Percentiles rank a stretch among this genome's conserved stretches.
Conservation (phyloP, 2,329 filamentous ascomycete genomes). For the Aureobasidium melanogenum region DNA sequence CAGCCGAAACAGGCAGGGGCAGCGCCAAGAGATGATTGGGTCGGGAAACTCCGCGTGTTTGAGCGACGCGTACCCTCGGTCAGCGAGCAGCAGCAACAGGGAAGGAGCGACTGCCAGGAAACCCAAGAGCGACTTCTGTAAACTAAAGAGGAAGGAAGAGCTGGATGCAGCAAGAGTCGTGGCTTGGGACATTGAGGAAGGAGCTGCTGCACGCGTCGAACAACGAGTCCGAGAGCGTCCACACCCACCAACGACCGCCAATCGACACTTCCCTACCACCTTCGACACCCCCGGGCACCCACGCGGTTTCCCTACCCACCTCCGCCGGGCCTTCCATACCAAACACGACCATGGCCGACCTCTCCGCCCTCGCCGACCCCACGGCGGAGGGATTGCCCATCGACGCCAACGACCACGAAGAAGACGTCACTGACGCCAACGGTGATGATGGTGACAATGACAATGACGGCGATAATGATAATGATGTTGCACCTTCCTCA, state of each 20-base stretch:
- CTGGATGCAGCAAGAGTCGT: background rate
- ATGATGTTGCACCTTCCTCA: background rate
- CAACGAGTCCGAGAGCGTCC: background rate
- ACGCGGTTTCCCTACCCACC: background rate
- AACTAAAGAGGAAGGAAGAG: background rate
- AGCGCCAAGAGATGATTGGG: background rate
- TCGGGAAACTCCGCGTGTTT: background rate
- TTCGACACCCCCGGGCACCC: background rate
- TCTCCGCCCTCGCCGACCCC: background rate
- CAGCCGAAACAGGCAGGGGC: background rate
- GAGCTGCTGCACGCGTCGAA: constrained; percentile 1
- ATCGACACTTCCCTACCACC: background rate
- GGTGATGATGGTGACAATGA: background rate
- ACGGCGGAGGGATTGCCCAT: background rate
- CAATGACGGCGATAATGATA: background rate
- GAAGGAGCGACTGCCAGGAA: background rate
- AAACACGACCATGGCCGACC: background rate
- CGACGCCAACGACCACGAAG: background rate
- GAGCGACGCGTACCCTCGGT: background rate
- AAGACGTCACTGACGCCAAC: background rate
- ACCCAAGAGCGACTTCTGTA: too few relatives aligned
- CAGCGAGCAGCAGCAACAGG: background rate
- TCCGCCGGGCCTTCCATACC: background rate
- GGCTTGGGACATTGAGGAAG: background rate
- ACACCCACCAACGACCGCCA: background rate